Base-by-base conservation (phyloP, 495 filamentous ascomycete species). In the Acidiella bohemica region DNA sequence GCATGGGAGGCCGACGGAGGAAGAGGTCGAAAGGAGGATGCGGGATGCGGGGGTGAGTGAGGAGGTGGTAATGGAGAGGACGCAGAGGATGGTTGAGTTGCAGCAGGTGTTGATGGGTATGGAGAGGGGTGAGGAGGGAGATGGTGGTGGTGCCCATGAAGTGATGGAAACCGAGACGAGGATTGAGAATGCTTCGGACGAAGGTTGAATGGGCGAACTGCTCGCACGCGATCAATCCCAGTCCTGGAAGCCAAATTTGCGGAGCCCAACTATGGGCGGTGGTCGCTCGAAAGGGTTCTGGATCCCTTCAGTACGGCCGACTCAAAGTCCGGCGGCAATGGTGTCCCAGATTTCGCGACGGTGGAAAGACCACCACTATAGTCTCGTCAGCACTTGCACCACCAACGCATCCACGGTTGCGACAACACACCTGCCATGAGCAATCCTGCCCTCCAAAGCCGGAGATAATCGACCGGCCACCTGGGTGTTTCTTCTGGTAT, bases 41-140 rank as follows among this genome's bases (percentile, higher is more conserved):
- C 22, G 32, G 3, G 45, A 48, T 30, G 13, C 21, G 22, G 45
- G 45, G n/a, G 26, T 37, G 36, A 31, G 38, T 4, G 46, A 53
- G 17, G 45, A 57, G n/a, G 20, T 19, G 43, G 36, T 38, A 40
- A 45, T 44, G 9, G 28, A 22, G 37, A 30, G 28, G n/a, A 28
- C 24, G 36, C 26, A 16, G 28, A 36, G 53, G 38, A 39, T 59
- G 28, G n/a, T 39, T 19, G 26, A 40, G 31, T 22, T 60, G 25
- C 36, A 40, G 40, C 32, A 52, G 21, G 20, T 32, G 27, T 29
- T 46, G 13, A 44, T 44, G 21, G 38, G 49, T 28, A 39, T 31
- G 4, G 58, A 50, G 17, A 22, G 33, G 42, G 28, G 19, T 26
- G 43, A 35, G 13, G 27, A 11, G 4, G 33, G 38, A 11, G 41